Base-by-base conservation (phyloP, 495 filamentous ascomycete species). In the Talaromyces liani region DNA sequence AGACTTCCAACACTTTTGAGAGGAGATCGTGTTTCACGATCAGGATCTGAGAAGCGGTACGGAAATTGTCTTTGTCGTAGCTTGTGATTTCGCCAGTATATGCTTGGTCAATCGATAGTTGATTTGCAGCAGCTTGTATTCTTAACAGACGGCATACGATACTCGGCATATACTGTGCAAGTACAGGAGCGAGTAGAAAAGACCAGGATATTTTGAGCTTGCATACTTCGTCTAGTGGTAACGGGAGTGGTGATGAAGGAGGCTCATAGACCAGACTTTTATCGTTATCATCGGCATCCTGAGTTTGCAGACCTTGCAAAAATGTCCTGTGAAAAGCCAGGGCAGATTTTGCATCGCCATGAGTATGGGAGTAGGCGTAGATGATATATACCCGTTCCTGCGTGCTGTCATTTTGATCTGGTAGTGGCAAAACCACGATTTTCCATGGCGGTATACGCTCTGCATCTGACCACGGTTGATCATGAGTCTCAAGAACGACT, bases 301-400 rank as follows among this genome's bases (percentile, higher is more conserved):
- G 33, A 18, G 12, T 31, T 9, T 58, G 51, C 6, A 66, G 60
- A n/a, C 63, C 65, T 25, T 69, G 55, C 2, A 69, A 56, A 34
- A 69, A 69, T 10, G 67, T 34, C 24, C 58, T 39, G 36, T 69
- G 67, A 16, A 69, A 69, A 33, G 60, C 62, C 2, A 69, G 34
- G 6, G 62, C 67, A 10, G 65, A 66, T 45, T 49, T 63, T 24
- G 65, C 67, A 25, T 69, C 67, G 2, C 67, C 67, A 34, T 66
- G 67, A 1, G 67, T 34, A 51, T 69, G 67, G 0, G 67, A 69
- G 39, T 66, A 69, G 3, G 63, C 65, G 53, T 55, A 69, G 0
- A 65, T 12, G 10, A 69, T 61, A 22, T 63, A 69, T 6, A 60
- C 33, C 6, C 66, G 47, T 39, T 62, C 41, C 55, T 53, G 22